Evolutionary conservation across 768 basidiomycete genomes (phyloP), one percentile per base, ranked within the genome.

Genomic region (Tylopilus subfusipes): DNA sequence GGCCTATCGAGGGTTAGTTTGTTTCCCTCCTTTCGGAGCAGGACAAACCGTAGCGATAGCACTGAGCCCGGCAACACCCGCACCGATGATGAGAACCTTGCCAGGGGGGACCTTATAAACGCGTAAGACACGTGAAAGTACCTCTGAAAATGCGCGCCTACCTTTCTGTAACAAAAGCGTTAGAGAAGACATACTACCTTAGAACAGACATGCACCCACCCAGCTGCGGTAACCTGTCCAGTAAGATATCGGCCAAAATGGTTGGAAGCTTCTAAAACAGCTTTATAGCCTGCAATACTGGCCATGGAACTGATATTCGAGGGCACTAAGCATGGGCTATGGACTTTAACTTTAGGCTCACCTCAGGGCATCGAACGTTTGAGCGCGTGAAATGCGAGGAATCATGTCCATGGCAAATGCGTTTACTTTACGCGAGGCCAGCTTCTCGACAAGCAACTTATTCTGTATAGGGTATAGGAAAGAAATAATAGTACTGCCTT

Each of bases 201-300:
- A 63, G 44, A 40, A 33, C 19, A 51, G n/a, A 38, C 38, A 27
- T 22, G 36, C 43, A 77, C 85, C 67, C 68, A 90, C 86, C 89
- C 90, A 68, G 90, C 91, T 54, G 92, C 92, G 7, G 92, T 94
- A 51, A 91, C 90, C 70, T 94, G 92, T 63, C 92, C 92, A 31
- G 92, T 92, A 60, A 94, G 76, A 73, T 91, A 93, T 61, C 92
- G 78, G 63, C 91, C 91, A 63, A 94, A 94, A 65, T 89, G 82
- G 68, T 91, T 93, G 24, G 90, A 89, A 29, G 92, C 92, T 69
- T 94, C 92, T 66, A 94, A 70, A 44, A 94, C 90, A 38, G 92
- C 92, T 69, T 94, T 92, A 70, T 94, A 94, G 13, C 92, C 92
- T n/a, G 90, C 82, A 39, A 92, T 93, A 66, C 93, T 94, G n/a